These are phyloP conservation scores for Viscum album DNA, from an alignment of 177 flowering plant species.

Conservation along the genomic window DNA sequence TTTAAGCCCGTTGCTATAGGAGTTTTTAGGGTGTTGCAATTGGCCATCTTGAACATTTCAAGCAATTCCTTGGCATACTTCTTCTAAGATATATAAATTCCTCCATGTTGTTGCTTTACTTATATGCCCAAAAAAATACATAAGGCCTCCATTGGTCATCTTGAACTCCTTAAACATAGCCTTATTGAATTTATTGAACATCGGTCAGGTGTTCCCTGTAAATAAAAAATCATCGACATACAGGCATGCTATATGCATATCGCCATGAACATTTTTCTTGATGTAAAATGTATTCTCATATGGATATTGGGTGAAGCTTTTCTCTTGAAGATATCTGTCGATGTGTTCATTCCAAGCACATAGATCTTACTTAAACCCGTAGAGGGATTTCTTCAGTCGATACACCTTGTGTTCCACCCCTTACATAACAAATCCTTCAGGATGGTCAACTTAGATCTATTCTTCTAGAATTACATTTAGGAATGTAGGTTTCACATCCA, in stretches of 20 bases:
- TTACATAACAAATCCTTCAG: background rate
- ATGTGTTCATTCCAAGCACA: background rate
- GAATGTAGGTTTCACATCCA: background rate
- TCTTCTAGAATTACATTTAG: background rate
- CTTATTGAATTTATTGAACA: background rate
- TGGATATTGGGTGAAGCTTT: background rate
- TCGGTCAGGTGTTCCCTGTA: background rate
- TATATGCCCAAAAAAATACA: background rate
- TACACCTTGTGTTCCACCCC: background rate
- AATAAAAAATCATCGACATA: background rate
- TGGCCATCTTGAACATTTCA: background rate
- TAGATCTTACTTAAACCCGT: background rate
- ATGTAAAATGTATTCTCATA: background rate
- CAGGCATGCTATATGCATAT: background rate
- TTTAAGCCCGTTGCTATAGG: background rate
- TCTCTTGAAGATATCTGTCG: background rate
- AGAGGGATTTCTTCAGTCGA: background rate
- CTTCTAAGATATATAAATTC: too few relatives aligned
- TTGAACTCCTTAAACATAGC: background rate
- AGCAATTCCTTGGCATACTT: background rate
- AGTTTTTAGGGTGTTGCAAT: background rate
- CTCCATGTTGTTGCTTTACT: too few relatives aligned
- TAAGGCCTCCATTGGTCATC: background rate
- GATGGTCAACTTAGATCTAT: background rate
- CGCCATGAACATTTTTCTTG: background rate